Base-by-base conservation (phyloP, 2,329 filamentous ascomycete genomes). In the Cryphonectria parasitica region DNA sequence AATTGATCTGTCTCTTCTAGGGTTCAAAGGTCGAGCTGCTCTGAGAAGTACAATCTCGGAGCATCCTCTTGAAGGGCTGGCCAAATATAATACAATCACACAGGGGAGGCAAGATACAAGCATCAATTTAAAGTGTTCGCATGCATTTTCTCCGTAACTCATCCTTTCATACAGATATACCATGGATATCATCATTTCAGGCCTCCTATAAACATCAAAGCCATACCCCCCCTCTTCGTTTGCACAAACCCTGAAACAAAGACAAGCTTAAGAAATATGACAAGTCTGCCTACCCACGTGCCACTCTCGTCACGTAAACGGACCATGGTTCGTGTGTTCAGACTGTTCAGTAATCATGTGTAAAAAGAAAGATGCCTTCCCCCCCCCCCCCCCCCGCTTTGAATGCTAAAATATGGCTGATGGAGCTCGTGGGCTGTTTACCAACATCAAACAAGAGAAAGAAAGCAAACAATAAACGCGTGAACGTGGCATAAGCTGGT, bases 91-190 rank as follows among this genome's bases (percentile, higher is more conserved):
- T 8, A 15, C 58, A 54, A 25, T 58, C 45, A 64, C 52, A 61
- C 45, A 41, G 1, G 5, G 1, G 13, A 52, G 36, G 60, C 34
- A 56, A 8, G 17, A 58, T 60, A 25, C n/a, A 43, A 36, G 17
- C n/a, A 15, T 49, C 60, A 54, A 41, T 39, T 68, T n/a, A 68
- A 63, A 49, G 70, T 62, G 67, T 68, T 67, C 64, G 54, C 41
- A 11, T 31, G 28, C 13, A 66, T 22, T 56, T 31, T 17, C 36
- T 39, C 43, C 54, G 31, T 45, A 62, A 43, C 28, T 45, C 70
- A 66, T 72, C 64, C 65, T 19, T 70, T 62, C 54, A 66, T 70
- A 41, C 64, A 67, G 56, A 36, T 41, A 62, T 61, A 61, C 60
- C 64, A 43, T 63, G 64, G 34, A 49, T 61, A 64, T 60, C 54